Conservation (phyloP, 805 yeast species). For the Priceomyces medius region DNA sequence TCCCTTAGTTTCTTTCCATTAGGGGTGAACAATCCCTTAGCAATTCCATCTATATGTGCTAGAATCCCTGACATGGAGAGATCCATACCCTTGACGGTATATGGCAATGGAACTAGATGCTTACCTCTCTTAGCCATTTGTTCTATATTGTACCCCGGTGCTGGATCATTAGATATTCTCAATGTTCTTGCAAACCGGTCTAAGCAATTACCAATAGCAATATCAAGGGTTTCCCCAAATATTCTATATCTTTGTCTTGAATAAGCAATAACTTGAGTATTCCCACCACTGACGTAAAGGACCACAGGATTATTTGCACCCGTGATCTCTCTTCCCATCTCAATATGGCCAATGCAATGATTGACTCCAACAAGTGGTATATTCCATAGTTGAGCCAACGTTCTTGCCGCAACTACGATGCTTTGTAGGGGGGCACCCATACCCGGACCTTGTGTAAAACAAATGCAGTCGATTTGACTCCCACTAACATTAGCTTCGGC, state of each 20-base stretch:
- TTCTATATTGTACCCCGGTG: conserved; percentile 97
- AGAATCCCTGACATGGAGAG: conserved; percentile 93
- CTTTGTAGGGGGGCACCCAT: conserved; percentile 98
- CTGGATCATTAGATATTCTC: conserved; percentile 86
- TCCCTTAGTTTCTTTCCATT: conserved; percentile 39
- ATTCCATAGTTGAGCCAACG: conserved; percentile 74
- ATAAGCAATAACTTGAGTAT: conserved; percentile 96
- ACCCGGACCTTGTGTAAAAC: conserved; percentile 98
- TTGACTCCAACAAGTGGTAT: conserved; percentile 92
- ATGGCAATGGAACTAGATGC: conserved; percentile 74
- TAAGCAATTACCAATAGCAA: conserved; percentile 95
- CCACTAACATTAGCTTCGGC: conserved; percentile 54
- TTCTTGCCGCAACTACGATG: conserved; percentile 89
- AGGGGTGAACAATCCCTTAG: conserved; percentile 61
- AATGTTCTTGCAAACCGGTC: conserved; percentile 94
- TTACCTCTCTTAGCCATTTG: conserved; percentile 77
- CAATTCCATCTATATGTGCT: conserved; percentile 79
- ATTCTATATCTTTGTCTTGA: conserved; percentile 90
- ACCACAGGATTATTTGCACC: conserved; percentile 98
- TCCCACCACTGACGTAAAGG: conserved; percentile 95
- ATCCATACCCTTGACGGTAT: conserved; percentile 99
- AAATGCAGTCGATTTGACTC: conserved; percentile 68
- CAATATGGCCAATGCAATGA: conserved; percentile 97
- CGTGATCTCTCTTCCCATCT: conserved; percentile 98
- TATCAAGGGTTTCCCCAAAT: conserved; percentile 98